phyloP scores from a whole-genome alignment of 2,329 filamentous ascomycete genomes.

The Periconia digitata region DNA sequence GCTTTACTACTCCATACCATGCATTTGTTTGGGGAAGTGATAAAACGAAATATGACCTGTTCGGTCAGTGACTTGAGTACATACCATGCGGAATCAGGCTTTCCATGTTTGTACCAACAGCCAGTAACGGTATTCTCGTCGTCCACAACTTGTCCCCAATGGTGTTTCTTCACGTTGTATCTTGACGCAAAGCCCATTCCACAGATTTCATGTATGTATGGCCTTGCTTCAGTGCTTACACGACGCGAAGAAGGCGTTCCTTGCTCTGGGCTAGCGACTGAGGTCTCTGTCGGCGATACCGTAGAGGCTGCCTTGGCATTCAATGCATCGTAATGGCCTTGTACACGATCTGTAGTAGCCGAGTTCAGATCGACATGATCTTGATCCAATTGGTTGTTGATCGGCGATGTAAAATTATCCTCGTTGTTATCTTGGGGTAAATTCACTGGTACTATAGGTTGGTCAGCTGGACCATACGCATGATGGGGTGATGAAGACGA shows the following conservation, averaged over 20 bases:
- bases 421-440: neutral
- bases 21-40: too few relatives aligned
- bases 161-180: constrained; percentile 36
- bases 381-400: neutral
- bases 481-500: neutral
- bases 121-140: constrained; percentile 29
- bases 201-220: constrained; percentile 32
- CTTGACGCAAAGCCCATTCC: constrained; percentile 27
- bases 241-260: too few relatives aligned
- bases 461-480: too few relatives aligned
- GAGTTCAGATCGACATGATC: too few relatives aligned
- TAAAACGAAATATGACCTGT: neutral
- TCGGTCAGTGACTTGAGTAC: too few relatives aligned
- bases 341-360: too few relatives aligned
- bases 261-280: too few relatives aligned
- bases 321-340: too few relatives aligned
- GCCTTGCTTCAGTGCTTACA: neutral
- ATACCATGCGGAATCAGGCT: constrained; percentile 31
- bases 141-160: constrained; percentile 30
- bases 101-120: constrained; percentile 35
- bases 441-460: neutral
- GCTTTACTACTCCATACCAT: too few relatives aligned
- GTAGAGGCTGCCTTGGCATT: too few relatives aligned
- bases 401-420: neutral
- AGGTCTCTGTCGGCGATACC: too few relatives aligned